Evolutionary conservation across 345 rosid species (phyloP), one percentile per base, ranked within the genome.

Genomic region (Hibiscus syriacus): DNA sequence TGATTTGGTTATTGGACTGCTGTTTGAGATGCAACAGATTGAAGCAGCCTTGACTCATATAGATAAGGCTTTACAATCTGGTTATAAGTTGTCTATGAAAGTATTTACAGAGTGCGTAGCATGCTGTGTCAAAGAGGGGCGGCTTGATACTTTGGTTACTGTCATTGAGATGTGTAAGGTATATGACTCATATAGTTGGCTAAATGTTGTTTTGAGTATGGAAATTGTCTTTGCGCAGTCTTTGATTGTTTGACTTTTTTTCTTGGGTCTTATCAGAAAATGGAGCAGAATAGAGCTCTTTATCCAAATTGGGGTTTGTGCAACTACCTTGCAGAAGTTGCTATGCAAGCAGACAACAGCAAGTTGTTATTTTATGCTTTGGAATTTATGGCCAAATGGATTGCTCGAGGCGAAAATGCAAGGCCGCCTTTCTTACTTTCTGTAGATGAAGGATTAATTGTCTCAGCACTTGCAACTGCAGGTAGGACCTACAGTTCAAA

Each of bases 101-200:
- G 80, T 78, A 60, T 94, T 94, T 73, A 52, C 69, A 43, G 87
- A 80, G 0, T 91, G 89, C 71, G 83, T 89, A 48, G 68, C 56
- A 64, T 79, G 78, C 69, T 94, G 98, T 64, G 77, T 88, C 23
- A 72, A 72, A 49, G 70, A 73, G 74, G 79, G 83, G 30, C 78
- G 85, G 79, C 81, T 85, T 69, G 96, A 94, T 62, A 63, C 82
- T 8, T 74, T 94, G 76, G 88, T 75, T 48, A 82, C 93, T 11
- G 78, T 94, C 69, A 85, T 94, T 55, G 97, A 87, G 74, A 94
- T 79, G 80, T 94, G 98, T 77, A 88, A 89, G 99, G 99, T 94
- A 85, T 27, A 70, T 22, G 66, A 5, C n/a, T 60, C 19, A 26
- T 49, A 59, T 69, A 71, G 22, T 68, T 62, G 56, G 61, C 32